Conservation (phyloP, 805 yeast genomes). For the Kazachstania viticola region DNA sequence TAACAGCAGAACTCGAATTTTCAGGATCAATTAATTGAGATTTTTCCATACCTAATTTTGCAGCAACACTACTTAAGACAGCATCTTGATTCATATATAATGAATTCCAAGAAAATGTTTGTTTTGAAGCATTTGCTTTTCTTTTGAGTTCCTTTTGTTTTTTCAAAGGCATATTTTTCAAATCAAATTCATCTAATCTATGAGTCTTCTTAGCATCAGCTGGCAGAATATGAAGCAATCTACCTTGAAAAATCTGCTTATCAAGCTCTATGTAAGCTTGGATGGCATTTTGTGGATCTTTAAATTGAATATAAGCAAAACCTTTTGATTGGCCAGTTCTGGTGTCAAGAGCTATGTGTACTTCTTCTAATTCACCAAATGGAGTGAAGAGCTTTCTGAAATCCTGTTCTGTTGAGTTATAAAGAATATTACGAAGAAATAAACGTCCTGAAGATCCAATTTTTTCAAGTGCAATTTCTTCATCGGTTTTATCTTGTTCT, state of each 20-base stretch:
- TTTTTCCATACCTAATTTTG: conserved; percentile 71
- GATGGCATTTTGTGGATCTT: conserved; percentile 60
- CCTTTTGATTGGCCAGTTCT: conserved; percentile 89
- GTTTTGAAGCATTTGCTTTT: conserved; percentile 73
- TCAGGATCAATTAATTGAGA: conserved; percentile 81
- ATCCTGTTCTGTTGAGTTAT: conserved; percentile 70
- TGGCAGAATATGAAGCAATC: conserved; percentile 80
- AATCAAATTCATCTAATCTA: conserved; percentile 78
- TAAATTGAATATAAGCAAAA: conserved; percentile 73
- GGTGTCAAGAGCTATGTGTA: conserved; percentile 84
- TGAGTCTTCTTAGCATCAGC: conserved; percentile 76
- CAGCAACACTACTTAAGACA: conserved; percentile 80
- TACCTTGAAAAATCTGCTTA: conserved; percentile 86
- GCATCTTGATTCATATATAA: conserved; percentile 86
- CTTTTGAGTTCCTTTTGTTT: conserved; percentile 79
- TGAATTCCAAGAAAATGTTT: conserved; percentile 92
- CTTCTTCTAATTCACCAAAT: conserved; percentile 74
- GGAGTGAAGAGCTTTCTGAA: conserved; percentile 49
- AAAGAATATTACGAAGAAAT: conserved; percentile 77
- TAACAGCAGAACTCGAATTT: conserved; percentile 78
- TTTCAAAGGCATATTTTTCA: conserved; percentile 83
- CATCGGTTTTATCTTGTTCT: conserved; percentile 25
- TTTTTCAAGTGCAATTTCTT: conserved; percentile 38
- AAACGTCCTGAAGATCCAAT: conserved; percentile 67
- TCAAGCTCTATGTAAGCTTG: conserved; percentile 65